Evolutionary conservation across 306 rosid genomes (phyloP), one percentile per base, ranked within the genome.

Genomic region (Glycine soja): DNA sequence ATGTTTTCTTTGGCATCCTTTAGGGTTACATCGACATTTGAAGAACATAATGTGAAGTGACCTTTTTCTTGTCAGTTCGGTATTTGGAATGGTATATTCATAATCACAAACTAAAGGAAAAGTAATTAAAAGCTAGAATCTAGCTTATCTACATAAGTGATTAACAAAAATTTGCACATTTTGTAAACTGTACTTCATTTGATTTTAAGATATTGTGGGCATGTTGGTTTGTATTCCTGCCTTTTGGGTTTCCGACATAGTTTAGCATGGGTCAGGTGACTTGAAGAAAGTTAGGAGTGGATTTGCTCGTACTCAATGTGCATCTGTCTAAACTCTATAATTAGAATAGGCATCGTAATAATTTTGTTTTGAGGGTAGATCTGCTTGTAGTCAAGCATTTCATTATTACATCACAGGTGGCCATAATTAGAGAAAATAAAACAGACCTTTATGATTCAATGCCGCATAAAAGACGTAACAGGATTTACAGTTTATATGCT

Each of bases 331-430:
- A 56, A 34, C 32, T 78, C 53, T 46, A 36, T 48, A 34, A 40
- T 1, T 78, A 34, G 32, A 46, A 18, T 47, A 36, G 40, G 8
- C 14, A 57, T 38, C 67, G 61, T 68, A 38, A n/a, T 43, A 11
- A 65, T 46, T 68, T 78, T n/a, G 81, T 68, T 81, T 53, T 58
- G 24, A 70, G 71, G 68, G 13, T 84, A 51, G 52, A 58, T 40
- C n/a, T 74, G 59, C 40, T 59, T 2, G 45, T 34, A 24, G 75
- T 47, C 24, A 18, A 80, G 70, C 54, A 59, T 30, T 45, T 13
- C 50, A 18, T 48, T 53, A 42, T 78, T 74, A 64, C n/a, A 45
- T 64, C 24, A 13, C 57, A 10, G 14, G 15, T 18, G 72, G 24
- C 45, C 68, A 74, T 58, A 57, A 47, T 57, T 14, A 24, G 42